Percentiles rank a stretch among this genome's conserved stretches.
phyloP scores from a whole-genome alignment of 2,329 filamentous ascomycete genomes.

The Penicillium sp. region DNA sequence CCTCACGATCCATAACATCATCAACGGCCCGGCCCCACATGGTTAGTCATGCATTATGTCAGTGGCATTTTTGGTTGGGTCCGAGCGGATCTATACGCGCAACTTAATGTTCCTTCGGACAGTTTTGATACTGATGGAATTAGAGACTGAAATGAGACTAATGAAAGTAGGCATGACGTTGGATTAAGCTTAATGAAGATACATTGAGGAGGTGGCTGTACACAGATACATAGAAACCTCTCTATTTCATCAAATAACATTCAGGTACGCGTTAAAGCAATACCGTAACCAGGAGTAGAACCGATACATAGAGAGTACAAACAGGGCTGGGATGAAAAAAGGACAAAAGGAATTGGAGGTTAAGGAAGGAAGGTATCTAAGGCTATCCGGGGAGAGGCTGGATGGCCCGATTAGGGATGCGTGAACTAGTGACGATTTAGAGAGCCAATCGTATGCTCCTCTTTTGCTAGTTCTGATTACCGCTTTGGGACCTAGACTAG shows the following conservation, averaged over 20 bases:
- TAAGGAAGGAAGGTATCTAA: neutral
- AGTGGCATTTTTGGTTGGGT: constrained; percentile 1
- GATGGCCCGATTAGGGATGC: neutral
- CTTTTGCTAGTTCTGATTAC: no score
- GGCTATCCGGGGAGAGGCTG: neutral
- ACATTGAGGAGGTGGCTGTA: neutral
- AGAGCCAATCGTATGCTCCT: no score
- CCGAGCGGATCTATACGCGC: neutral
- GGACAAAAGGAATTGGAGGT: neutral
- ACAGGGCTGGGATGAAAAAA: neutral
- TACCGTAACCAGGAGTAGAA: no score
- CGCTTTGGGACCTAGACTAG: no score
- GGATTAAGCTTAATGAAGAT: neutral
- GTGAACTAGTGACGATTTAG: neutral
- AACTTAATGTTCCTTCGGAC: neutral
- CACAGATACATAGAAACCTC: neutral
- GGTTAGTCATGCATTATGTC: constrained; percentile 7
- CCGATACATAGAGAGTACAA: no score
- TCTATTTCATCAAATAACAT: neutral
- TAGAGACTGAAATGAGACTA: neutral
- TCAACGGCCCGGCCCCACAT: constrained; percentile 14
- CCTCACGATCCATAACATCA: constrained; percentile 18
- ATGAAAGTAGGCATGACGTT: neutral
- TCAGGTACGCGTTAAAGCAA: no score
- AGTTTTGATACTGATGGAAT: neutral